phyloP scores from a whole-genome alignment of 768 basidiomycete species.

The Lactifluus subvellereus region DNA sequence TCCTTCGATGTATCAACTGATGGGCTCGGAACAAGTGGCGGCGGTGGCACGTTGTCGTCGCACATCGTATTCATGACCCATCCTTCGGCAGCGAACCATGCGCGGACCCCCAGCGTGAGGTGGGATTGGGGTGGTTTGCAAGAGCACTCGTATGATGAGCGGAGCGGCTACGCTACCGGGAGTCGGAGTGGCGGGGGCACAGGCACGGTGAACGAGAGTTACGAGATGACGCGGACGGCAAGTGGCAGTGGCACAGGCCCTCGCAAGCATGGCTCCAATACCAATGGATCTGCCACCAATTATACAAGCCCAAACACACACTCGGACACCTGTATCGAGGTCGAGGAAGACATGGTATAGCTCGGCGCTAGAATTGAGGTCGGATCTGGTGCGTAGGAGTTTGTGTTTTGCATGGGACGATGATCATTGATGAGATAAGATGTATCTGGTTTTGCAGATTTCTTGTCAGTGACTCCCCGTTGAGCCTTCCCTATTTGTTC shows the following conservation, averaged over 20 bases:
- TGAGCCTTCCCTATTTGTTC: background rate
- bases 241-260: background rate
- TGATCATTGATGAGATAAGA: background rate
- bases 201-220: conserved; percentile 1
- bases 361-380: background rate
- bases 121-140: conserved; percentile 19
- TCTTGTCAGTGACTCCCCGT: background rate
- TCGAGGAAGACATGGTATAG: background rate
- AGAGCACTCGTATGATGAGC: background rate
- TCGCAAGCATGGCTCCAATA: background rate
- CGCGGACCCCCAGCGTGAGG: background rate
- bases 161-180: background rate
- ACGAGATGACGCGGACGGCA: conserved; percentile 4
- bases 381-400: background rate
- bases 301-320: background rate
- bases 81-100: background rate
- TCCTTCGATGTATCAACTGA: background rate
- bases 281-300: background rate
- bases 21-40: background rate
- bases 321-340: background rate
- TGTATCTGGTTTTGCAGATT: background rate
- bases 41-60: conserved; percentile 6
- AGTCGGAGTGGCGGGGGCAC: background rate
- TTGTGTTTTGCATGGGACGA: background rate
- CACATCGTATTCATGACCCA: conserved; percentile 13